Conservation (phyloP, 352 stramenopile genomes). For the Globisporangium polare region DNA sequence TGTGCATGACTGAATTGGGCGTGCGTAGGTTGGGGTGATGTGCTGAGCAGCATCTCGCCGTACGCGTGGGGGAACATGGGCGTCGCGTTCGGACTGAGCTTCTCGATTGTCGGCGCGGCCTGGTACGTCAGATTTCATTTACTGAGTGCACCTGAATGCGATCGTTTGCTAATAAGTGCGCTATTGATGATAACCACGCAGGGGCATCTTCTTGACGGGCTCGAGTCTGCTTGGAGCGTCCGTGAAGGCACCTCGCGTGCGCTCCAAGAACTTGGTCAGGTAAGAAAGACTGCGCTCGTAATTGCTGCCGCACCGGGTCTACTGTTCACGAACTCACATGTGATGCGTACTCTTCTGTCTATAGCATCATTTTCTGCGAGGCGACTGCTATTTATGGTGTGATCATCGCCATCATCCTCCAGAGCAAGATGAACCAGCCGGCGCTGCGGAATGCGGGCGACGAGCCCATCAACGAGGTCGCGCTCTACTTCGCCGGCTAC, state of each 20-base stretch:
- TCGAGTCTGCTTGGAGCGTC: constrained; percentile 96
- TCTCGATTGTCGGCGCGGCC: constrained; percentile 96
- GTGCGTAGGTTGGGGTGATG: constrained; percentile 85
- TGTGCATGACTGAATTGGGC: neutral
- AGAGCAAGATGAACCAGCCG: constrained; percentile 94
- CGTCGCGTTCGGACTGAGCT: constrained; percentile 94
- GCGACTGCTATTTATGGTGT: constrained; percentile 99
- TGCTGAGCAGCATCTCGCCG: constrained; percentile 98
- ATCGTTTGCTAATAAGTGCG: neutral
- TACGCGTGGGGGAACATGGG: constrained; percentile 98
- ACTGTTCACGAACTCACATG: neutral
- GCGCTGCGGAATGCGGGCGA: constrained; percentile 52
- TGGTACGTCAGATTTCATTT: constrained; percentile 54
- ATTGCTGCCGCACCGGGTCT: no score
- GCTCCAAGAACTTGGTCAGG: constrained; percentile 98
- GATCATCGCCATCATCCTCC: constrained; percentile 99
- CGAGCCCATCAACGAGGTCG: constrained; percentile 65
- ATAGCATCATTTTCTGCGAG: constrained; percentile 99
- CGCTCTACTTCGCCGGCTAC: constrained; percentile 96
- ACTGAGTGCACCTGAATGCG: neutral
- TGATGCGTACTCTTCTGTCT: neutral
- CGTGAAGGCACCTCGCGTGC: constrained; percentile 98
- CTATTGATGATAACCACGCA: constrained; percentile 17
- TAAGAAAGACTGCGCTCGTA: constrained; percentile 7
- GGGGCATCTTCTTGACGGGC: constrained; percentile 92